These are phyloP conservation scores for Penicillium cataractarum DNA, from an alignment of 495 filamentous ascomycete species.

Conservation along the genomic window DNA sequence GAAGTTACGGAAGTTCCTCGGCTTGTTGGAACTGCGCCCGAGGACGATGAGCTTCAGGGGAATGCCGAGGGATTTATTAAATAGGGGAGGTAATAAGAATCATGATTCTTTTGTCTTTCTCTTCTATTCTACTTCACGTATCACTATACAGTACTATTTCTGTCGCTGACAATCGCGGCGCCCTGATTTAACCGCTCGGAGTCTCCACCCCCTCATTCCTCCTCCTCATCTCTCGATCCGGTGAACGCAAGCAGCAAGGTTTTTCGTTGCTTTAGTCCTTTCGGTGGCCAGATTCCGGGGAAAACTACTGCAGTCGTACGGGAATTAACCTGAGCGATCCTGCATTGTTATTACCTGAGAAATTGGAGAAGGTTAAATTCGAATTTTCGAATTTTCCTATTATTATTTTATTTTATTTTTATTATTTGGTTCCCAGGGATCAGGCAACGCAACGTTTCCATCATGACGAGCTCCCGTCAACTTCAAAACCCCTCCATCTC, in stretches of 20 bases:
- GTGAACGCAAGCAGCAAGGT: constrained; percentile 40
- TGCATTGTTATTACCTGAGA: background rate
- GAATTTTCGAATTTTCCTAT: no score
- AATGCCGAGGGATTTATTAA: background rate
- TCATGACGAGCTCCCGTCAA: constrained; percentile 20
- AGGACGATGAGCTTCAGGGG: constrained; percentile 5
- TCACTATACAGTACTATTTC: background rate
- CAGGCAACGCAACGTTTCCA: constrained; percentile 5
- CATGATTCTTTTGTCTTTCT: background rate
- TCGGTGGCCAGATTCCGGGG: constrained; percentile 31
- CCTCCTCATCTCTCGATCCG: constrained; percentile 23
- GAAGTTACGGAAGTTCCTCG: constrained; percentile 22
- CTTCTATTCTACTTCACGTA: background rate
- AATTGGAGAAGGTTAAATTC: background rate
- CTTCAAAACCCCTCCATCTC: constrained; percentile 26
- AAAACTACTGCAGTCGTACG: no score
- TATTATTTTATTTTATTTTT: background rate
- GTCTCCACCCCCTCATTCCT: constrained; percentile 31
- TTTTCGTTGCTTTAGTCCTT: background rate
- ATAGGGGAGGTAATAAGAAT: background rate
- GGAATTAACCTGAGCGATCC: no score
- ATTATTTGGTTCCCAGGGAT: background rate
- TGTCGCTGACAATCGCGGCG: no score
- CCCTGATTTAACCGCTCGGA: constrained; percentile 22
- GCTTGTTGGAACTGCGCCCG: constrained; percentile 6